A percentile compares a stretch with the other conserved stretches of the same genome.
phyloP scores from a whole-genome alignment of 164 flowering plant species.

The Magnolia changhungtana region DNA sequence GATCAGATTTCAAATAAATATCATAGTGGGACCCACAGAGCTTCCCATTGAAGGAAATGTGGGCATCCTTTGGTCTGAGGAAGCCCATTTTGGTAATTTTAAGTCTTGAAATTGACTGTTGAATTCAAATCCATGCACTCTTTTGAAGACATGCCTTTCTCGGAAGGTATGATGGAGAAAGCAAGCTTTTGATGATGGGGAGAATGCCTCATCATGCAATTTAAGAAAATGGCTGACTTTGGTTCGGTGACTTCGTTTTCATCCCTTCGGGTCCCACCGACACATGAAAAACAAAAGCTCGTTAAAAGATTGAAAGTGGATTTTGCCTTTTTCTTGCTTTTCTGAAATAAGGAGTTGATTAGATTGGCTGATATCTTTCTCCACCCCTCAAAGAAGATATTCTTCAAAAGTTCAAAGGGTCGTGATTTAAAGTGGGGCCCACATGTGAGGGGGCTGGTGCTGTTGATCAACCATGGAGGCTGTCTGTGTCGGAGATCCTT shows the following conservation, averaged over 20 bases:
- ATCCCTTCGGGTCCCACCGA: constrained; percentile 1
- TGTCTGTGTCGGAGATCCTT: neutral
- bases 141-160: neutral
- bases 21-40: no score
- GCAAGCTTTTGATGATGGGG: neutral
- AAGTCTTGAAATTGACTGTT: no score
- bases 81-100: no score
- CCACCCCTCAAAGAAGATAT: neutral
- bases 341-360: neutral
- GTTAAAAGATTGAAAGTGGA: neutral
- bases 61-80: no score
- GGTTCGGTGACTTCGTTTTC: constrained; percentile 1
- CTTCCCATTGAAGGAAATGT: no score
- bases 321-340: neutral
- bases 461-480: neutral
- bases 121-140: neutral
- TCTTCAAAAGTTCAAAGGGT: neutral
- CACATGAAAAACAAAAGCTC: constrained; percentile 3
- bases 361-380: neutral
- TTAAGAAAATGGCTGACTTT: constrained; percentile 2
- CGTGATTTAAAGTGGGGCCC: no score
- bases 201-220: neutral
- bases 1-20: no score
- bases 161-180: neutral
- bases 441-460: neutral